These are phyloP conservation scores for Globisporangium irregulare DNA, from an alignment of 352 stramenopile genomes.

Conservation along the genomic window DNA sequence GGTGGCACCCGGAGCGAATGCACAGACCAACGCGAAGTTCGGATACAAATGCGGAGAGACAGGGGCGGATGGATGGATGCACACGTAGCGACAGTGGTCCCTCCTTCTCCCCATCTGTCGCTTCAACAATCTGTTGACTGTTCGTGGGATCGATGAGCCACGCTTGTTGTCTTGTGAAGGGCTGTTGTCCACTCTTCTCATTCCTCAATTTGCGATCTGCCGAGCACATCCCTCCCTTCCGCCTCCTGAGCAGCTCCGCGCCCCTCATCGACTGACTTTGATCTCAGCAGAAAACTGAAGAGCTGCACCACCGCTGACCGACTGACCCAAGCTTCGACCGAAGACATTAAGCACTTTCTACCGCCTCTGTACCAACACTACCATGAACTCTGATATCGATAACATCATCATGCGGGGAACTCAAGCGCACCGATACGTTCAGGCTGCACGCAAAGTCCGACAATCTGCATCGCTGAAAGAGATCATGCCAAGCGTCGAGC, in stretches of 20 bases:
- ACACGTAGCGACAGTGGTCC: constrained; percentile 3
- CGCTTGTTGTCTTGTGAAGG: background rate
- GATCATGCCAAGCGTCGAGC: constrained; percentile 7
- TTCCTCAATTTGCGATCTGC: constrained; percentile 30
- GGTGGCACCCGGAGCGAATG: constrained; percentile 8
- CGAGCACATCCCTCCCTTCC: constrained; percentile 13
- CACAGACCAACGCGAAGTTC: constrained; percentile 3
- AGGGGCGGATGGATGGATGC: background rate
- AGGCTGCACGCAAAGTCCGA: background rate
- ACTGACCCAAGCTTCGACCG: background rate
- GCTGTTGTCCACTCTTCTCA: constrained; percentile 18
- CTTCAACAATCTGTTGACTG: background rate
- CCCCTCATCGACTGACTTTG: background rate
- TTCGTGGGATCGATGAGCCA: constrained; percentile 1
- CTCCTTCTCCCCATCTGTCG: background rate
- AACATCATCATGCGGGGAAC: constrained; percentile 2
- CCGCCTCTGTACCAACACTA: background rate
- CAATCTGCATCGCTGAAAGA: background rate
- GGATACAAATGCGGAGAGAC: constrained; percentile 1
- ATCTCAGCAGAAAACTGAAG: background rate
- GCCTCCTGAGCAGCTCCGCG: background rate
- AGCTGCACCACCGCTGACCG: background rate
- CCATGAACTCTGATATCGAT: background rate
- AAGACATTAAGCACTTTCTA: background rate
- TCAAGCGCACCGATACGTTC: background rate